Conservation (phyloP, 2,329 filamentous ascomycete species). For the Sarocladiaceae sp. region DNA sequence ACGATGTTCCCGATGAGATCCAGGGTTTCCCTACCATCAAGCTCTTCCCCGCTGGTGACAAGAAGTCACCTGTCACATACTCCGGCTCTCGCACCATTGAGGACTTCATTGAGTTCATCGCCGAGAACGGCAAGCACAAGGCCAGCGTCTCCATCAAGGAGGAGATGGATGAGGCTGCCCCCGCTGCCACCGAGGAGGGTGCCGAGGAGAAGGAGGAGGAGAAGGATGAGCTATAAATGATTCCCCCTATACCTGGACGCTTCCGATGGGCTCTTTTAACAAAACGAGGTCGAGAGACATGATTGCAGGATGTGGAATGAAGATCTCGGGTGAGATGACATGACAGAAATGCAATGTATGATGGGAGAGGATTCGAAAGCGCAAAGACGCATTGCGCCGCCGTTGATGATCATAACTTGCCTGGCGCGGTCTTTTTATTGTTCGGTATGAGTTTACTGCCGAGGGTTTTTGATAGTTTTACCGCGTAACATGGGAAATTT, state of each 20-base stretch:
- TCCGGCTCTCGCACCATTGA: constrained; percentile 82
- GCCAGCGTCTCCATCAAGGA: constrained; percentile 59
- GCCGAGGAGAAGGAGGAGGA: constrained; percentile 42
- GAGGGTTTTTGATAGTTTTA: constrained; percentile 7
- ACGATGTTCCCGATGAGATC: constrained; percentile 96
- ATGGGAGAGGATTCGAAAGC: background rate
- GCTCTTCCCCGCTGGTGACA: constrained; percentile 87
- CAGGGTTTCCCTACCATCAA: constrained; percentile 99
- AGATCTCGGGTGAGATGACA: background rate
- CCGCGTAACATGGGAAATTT: constrained; percentile 1
- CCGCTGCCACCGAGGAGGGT: constrained; percentile 47
- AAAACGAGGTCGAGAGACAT: background rate
- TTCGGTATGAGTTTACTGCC: background rate
- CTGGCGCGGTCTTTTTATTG: constrained; percentile 7
- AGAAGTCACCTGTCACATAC: constrained; percentile 83
- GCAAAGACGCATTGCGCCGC: background rate
- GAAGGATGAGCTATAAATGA: constrained; percentile 68
- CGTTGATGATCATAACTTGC: constrained; percentile 3
- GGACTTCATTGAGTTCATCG: constrained; percentile 87
- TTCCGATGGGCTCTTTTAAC: background rate
- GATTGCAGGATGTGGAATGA: background rate
- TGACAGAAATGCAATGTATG: background rate
- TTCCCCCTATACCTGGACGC: background rate
- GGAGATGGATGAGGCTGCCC: constrained; percentile 52
- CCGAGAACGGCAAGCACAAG: constrained; percentile 91